Percentiles rank a stretch among this genome's conserved stretches.
phyloP scores from a whole-genome alignment of 2,329 filamentous ascomycete species.

The Cordyceps fumosorosea region DNA sequence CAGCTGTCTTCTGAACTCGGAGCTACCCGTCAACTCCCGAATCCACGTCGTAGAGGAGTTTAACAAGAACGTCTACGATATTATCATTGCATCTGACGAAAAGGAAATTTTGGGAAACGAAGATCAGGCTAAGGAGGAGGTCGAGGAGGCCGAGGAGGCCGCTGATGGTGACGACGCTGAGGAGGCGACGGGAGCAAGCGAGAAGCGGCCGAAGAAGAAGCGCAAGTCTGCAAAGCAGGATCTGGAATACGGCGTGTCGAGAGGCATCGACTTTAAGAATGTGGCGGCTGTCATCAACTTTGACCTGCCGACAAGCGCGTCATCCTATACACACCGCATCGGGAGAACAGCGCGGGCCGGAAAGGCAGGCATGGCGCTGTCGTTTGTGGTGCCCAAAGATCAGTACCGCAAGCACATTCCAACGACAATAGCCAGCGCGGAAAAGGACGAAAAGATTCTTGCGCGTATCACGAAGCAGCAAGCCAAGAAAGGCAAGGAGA shows the following conservation, averaged over 20 bases:
- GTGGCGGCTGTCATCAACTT: constrained; percentile 95
- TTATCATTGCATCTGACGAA: constrained; percentile 93
- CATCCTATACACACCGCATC: constrained; percentile 95
- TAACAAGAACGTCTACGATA: constrained; percentile 94
- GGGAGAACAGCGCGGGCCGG: constrained; percentile 88
- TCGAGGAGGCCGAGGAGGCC: constrained; percentile 35
- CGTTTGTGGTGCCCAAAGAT: constrained; percentile 79
- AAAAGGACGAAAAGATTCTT: constrained; percentile 79
- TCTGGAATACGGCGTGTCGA: constrained; percentile 89
- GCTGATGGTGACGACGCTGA: constrained; percentile 35
- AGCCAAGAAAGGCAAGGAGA: constrained; percentile 66
- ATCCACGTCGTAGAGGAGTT: constrained; percentile 96
- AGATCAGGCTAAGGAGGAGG: constrained; percentile 34
- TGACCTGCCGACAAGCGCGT: constrained; percentile 80
- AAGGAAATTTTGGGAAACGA: constrained; percentile 67
- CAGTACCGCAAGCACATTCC: constrained; percentile 85
- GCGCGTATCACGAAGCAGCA: constrained; percentile 75
- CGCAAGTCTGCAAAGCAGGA: constrained; percentile 60
- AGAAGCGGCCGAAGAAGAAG: constrained; percentile 46
- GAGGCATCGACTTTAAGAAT: constrained; percentile 91
- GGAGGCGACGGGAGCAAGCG: constrained; percentile 21
- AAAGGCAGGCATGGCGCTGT: constrained; percentile 89
- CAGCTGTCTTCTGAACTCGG: constrained; percentile 88
- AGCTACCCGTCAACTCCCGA: constrained; percentile 85
- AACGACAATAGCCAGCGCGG: constrained; percentile 66